Base-by-base conservation (phyloP, 805 yeast genomes). In the Tetrapisispora fleetii region DNA sequence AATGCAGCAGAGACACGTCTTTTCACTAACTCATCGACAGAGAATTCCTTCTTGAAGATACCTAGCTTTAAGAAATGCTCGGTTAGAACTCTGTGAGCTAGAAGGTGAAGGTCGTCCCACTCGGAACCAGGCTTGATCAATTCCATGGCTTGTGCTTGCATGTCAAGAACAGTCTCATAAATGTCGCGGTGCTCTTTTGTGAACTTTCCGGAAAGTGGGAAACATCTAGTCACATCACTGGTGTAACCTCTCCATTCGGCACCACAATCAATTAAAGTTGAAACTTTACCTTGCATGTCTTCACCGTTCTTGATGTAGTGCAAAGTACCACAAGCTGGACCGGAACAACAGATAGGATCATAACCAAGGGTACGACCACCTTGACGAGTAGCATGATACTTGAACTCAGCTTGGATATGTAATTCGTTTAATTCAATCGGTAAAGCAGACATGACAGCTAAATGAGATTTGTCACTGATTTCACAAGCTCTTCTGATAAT, bases 181-280 rank as follows among this genome's bases (percentile, higher is more conserved):
- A 91, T 81, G 49, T 77, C 86, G 55, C 85, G 75, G 58, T 91
- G 95, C 61, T 93, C 98, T 53, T 77, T 78, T 9, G 90, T 78
- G 89, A 96, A 91, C 48, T 82, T 80, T 7, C 99, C 99, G 52
- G 73, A 77, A 48, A 88, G 80, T 28, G 99, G 99, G 78, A 89
- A 91, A 62, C 95, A 85, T 63, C 99, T 78, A 16, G 99, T 93
- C 40, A 93, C 96, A 64, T 91, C 99, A 40, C 88, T 75, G 2
- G 96, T 90, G 66, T 91, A 91, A 64, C 87, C 81, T 54, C 79
- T 78, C 96, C 97, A 91, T 67, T 91, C 98, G 2, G 96, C 95
- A 48, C 99, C 99, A 9, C 98, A 97, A 69, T 91, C 99, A 47
- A 91, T 82, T 52, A 91, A 75, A 13, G 91, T 75, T 6, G 90